Evolutionary conservation across 805 yeast species (phyloP), one percentile per base, ranked within the genome.

Genomic region (Candida insectorum): DNA sequence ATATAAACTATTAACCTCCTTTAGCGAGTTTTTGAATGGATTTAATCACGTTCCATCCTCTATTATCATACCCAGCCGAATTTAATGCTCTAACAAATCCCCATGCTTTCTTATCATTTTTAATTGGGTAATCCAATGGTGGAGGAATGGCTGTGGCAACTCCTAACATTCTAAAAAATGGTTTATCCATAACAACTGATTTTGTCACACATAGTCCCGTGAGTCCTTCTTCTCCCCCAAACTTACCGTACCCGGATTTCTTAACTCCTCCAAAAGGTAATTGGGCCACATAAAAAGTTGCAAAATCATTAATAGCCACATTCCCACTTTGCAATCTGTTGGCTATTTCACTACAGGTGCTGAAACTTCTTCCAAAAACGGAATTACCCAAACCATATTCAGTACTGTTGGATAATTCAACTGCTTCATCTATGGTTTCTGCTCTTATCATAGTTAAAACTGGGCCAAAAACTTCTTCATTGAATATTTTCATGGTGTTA

Each of bases 181-280:
- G 73, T 43, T 76, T 79, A 62, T 93, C 97, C 66, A 75, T 83
- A 40, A 96, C 88, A 3, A 93, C 76, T 27, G 94, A 79, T 54
- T 93, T 93, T 34, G 87, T 85, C 36, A 79, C 71, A 56, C 97
- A 91, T 28, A 93, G 66, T 0, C 96, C 97, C 25, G 86, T 76
- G 26, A 93, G 69, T 2, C 99, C 99, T 67, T 93, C 99, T 54
- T 83, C 95, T 29, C 99, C 99, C 15, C 96, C 96, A 65, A 93
- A 93, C 56, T 91, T 91, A 37, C 98, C 98, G 53, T 88, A 93
- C 0, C 99, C 99, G 5, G 95, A 84, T 28, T 88, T 93, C 46
- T 81, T 81, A 17, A 76, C 76, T 19, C 99, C 99, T 34, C 99
- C 99, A 62, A 93, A 93, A 20, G 99, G 99, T 47, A 93, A 69